Evolutionary conservation across 176 grass and related monocot genomes (phyloP).

Genomic region (Carex cristatella): DNA sequence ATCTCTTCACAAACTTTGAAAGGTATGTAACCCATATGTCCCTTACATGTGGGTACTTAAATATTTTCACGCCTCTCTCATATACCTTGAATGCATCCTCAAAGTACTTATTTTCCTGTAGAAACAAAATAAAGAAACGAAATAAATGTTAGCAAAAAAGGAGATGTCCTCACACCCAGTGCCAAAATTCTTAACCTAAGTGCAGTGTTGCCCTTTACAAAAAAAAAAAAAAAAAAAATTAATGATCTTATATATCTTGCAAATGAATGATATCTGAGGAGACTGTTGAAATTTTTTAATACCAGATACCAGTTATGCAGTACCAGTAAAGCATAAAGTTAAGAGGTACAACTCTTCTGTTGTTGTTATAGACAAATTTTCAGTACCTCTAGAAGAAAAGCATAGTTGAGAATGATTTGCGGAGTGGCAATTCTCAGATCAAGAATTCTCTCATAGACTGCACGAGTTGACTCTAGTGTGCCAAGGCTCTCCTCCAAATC

Average conservation of each 20-base stretch:
- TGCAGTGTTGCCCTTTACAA: background rate
- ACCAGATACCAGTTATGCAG: background rate
- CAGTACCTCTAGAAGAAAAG: slow-evolving; percentile 42
- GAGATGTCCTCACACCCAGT: background rate
- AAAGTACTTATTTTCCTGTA: slow-evolving; percentile 39
- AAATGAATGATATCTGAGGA: background rate
- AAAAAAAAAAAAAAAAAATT: too few species aligned
- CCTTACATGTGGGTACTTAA: slow-evolving; percentile 59
- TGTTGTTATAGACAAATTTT: background rate
- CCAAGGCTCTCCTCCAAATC: slow-evolving; percentile 61
- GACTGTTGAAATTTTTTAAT: background rate
- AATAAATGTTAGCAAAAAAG: background rate
- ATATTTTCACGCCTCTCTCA: slow-evolving; percentile 51
- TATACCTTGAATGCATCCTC: slow-evolving; percentile 80
- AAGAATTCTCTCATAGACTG: slow-evolving; percentile 60
- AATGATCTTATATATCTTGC: background rate
- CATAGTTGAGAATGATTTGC: slow-evolving; percentile 53
- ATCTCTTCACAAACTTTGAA: slow-evolving; percentile 48
- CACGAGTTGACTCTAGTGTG: slow-evolving; percentile 34
- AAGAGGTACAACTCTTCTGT: background rate
- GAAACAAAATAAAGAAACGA: background rate
- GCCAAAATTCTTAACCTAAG: background rate
- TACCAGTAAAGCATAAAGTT: background rate
- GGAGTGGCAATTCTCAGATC: slow-evolving; percentile 55
- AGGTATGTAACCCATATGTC: slow-evolving; percentile 68